Conservation (phyloP, 1,284 basidiomycete genomes). For the Trichosporon sp. region DNA sequence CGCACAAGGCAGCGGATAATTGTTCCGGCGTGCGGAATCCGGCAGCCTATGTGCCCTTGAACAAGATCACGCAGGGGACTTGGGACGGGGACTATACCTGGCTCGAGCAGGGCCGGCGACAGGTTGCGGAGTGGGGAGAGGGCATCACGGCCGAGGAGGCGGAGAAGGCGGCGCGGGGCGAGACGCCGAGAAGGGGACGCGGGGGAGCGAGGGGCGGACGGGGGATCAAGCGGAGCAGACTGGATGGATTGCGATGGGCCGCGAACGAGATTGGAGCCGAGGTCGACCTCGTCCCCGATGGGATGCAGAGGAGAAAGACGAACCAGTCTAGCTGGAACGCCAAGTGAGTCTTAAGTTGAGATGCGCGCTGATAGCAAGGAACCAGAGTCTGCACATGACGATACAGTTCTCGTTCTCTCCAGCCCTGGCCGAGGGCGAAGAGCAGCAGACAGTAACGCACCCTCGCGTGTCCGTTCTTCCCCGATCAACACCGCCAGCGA, state of each 20-base stretch:
- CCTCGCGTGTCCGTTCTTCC: conserved; percentile 40
- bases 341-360: conserved; percentile 63
- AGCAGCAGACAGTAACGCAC: conserved; percentile 26
- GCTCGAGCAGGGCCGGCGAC: conserved; percentile 10
- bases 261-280: conserved; percentile 64
- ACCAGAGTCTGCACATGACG: conserved; percentile 66
- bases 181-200: neutral
- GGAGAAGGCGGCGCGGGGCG: neutral
- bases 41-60: conserved; percentile 73
- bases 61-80: conserved; percentile 73
- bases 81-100: conserved; percentile 12
- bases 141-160: conserved; percentile 11
- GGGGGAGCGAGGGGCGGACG: neutral
- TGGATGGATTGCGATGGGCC: conserved; percentile 68
- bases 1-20: conserved; percentile 67
- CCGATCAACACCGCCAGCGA: conserved; percentile 24
- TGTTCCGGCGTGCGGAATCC: conserved; percentile 76
- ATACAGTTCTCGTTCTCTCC: conserved; percentile 68
- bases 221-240: conserved; percentile 56
- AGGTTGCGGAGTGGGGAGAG: conserved; percentile 11
- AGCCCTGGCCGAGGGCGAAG: conserved; percentile 46
- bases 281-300: conserved; percentile 72
- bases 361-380: conserved; percentile 23
- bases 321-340: conserved; percentile 80
- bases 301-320: conserved; percentile 74